Evolutionary conservation across 495 filamentous ascomycete species (phyloP), one percentile per base, ranked within the genome.

Genomic region (Trichocladium antarcticum): DNA sequence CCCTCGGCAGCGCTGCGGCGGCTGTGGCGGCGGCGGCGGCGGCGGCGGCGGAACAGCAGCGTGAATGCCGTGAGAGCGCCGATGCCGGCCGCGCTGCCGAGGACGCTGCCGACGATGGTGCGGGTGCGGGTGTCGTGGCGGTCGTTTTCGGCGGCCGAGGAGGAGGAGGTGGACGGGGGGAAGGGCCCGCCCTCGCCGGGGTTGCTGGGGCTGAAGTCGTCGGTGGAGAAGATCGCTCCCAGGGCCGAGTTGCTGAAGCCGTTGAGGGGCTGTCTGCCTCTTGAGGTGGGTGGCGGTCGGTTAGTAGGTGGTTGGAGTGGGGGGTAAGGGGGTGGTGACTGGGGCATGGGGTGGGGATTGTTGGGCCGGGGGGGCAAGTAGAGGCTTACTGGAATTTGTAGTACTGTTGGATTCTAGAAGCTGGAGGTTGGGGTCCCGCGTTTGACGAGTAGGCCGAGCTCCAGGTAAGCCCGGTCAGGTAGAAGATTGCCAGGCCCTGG

Each of bases 401-500:
- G 12, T 50, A 58, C 0, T n/a, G 21, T 32, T 47, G 45, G n/a
- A 58, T 39, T 0, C 40, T 16, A 5, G 49, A 28, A 1, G 50
- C 50, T 1, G 53, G 34, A 17, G 45, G 34, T 29, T 61, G 58
- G 5, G 32, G 21, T 0, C n/a, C 9, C 24, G 1, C 15, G 47
- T 0, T 49, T 52, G 1, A 53, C 49, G 10, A 5, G 42, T 51
- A 61, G 0, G 28, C 24, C 8, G 37, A 10, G 19, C 35, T 49
- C 41, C 51, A 56, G 3, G 31, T n/a, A 37, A 61, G 38, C 6
- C 15, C 46, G 14, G 24, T 32, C 32, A 57, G 28, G 38, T 60
- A 55, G 16, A 60, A 60, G 32, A 57, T 39, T 9, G 50, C 53
- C 21, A 58, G 42, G 5, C 58, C 56, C 14, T 50, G 50, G 7